Conservation (phyloP, 202 grass and related monocot genomes). For the Digitaria exilis region DNA sequence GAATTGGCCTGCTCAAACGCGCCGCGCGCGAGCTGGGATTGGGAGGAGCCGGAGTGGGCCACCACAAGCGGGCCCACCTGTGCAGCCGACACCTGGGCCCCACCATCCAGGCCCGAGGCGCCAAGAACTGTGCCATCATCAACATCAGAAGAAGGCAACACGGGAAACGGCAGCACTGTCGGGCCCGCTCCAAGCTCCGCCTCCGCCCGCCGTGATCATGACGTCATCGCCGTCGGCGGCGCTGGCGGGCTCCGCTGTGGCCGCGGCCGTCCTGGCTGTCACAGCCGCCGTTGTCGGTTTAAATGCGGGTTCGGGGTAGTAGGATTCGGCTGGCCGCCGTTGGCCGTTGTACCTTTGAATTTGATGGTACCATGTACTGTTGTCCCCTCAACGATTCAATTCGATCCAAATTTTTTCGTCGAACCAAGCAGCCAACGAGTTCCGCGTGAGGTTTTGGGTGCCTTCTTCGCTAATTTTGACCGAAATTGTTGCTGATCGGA, state of each 20-base stretch:
- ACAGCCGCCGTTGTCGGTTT: not conserved
- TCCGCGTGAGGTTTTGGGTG: not conserved
- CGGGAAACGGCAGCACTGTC: slow-evolving; percentile 18
- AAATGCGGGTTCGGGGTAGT: slow-evolving; percentile 16
- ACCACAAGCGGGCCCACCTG: slow-evolving; percentile 46
- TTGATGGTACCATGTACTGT: slow-evolving; percentile 20
- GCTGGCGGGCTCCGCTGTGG: not conserved
- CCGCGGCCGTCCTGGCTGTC: not conserved
- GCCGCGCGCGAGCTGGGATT: slow-evolving; percentile 40
- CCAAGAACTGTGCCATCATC: slow-evolving; percentile 2
- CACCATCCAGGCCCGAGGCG: not conserved
- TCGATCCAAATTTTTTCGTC: slow-evolving; percentile 27
- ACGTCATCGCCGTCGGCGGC: not conserved
- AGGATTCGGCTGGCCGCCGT: slow-evolving; percentile 33
- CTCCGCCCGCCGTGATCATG: not conserved
- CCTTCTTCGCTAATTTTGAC: slow-evolving; percentile 23
- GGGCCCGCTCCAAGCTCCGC: not conserved
- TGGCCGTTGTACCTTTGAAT: slow-evolving; percentile 19
- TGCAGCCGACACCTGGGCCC: slow-evolving; percentile 55
- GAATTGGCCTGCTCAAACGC: slow-evolving; percentile 58
- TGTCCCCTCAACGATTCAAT: slow-evolving; percentile 33
- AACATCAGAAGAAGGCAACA: not conserved
- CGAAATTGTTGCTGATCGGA: not conserved
- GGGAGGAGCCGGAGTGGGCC: slow-evolving; percentile 40
- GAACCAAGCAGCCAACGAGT: not conserved